Percentiles rank a stretch among this genome's conserved stretches.
Conservation (phyloP, 2,329 filamentous ascomycete species). For the Fusarium veterinarium region DNA sequence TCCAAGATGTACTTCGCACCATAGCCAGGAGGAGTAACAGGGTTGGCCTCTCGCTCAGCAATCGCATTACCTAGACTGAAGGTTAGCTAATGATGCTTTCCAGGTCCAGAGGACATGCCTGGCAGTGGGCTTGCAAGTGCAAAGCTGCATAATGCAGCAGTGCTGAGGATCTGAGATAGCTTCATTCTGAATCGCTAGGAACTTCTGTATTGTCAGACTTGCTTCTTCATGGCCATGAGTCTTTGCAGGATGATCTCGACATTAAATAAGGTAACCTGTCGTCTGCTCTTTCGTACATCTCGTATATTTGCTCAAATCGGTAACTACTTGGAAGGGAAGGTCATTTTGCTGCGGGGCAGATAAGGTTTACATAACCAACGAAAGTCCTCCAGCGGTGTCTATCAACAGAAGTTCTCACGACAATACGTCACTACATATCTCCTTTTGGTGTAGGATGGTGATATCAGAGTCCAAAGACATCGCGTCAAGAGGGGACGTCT, state of each 20-base stretch:
- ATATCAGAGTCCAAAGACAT: not conserved
- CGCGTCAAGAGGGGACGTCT: not conserved
- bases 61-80: accelerated
- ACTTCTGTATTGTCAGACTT: not conserved
- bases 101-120: not conserved
- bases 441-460: not conserved
- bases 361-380: not conserved
- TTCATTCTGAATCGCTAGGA: not conserved
- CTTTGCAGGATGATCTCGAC: accelerated
- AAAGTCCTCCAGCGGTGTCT: accelerated
- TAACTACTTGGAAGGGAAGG: not conserved
- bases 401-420: not conserved
- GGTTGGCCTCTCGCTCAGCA: not conserved
- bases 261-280: not conserved
- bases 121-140: not conserved
- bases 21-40: not conserved
- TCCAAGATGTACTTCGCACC: not conserved
- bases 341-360: not conserved
- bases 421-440: not conserved
- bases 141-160: not conserved
- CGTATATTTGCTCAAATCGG: not conserved
- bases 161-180: not conserved
- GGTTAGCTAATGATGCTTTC: accelerated
- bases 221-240: accelerated
- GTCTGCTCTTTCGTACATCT: accelerated